Evolutionary conservation across 768 basidiomycete genomes (phyloP).

Genomic region (Lactarius trivialis): DNA sequence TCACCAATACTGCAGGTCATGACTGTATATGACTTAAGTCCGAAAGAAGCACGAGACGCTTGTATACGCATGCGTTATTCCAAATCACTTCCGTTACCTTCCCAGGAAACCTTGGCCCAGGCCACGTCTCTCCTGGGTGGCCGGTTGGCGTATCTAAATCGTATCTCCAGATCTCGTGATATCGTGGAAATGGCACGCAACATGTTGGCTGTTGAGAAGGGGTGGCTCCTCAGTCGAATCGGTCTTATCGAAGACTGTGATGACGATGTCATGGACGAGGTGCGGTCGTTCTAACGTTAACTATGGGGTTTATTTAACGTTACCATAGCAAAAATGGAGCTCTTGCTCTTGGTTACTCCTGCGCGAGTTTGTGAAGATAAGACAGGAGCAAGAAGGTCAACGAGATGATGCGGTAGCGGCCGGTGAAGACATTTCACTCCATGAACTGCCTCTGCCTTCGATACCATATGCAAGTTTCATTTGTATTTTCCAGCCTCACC

Average conservation of each 20-base stretch:
- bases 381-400: conserved; percentile 43
- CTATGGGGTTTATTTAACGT: neutral
- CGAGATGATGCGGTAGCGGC: conserved; percentile 36
- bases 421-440: conserved; percentile 31
- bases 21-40: conserved; percentile 63
- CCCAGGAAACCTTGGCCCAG: conserved; percentile 38
- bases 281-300: conserved; percentile 27
- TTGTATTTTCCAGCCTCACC: conserved; percentile 15
- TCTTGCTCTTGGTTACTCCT: conserved; percentile 78
- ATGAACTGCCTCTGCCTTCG: conserved; percentile 51
- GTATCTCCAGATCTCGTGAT: conserved; percentile 53
- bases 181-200: conserved; percentile 59
- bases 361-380: conserved; percentile 60
- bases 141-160: conserved; percentile 68
- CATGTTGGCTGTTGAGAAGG: conserved; percentile 65
- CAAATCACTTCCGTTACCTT: conserved; percentile 30
- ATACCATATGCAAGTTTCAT: conserved; percentile 49
- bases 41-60: conserved; percentile 52
- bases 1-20: conserved; percentile 42
- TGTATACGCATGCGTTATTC: conserved; percentile 45
- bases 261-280: conserved; percentile 88
- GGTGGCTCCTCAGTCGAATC: conserved; percentile 72
- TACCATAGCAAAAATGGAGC: conserved; percentile 65
- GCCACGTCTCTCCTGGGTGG: conserved; percentile 67
- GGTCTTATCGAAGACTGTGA: conserved; percentile 79